Evolutionary conservation across 1,284 basidiomycete genomes (phyloP), one percentile per base, ranked within the genome.

Genomic region (Pseudozyma tsukubaensis): DNA sequence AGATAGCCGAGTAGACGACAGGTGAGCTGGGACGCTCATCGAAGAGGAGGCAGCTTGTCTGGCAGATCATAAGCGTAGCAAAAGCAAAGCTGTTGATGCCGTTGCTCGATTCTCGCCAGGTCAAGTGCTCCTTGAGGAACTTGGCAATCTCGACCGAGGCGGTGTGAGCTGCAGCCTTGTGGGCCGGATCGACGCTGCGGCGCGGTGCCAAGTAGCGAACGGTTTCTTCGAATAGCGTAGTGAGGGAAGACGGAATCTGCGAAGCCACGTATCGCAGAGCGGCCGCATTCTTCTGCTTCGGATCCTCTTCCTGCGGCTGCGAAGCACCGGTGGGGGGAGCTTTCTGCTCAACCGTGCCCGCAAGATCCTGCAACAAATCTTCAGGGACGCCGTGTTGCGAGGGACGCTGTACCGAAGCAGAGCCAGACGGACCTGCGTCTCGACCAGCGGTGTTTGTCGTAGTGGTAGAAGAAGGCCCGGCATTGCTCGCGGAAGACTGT

Each of bases 161-260:
- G 12, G 89, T 88, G 12, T 87, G 80, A 11, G 95, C 92, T 78
- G 94, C 92, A 77, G 90, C 90, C 85, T 90, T 92, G 84, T 96
- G 94, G 4, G 88, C 81, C 0, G 89, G 76, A 79, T 99, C 96
- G 14, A 90, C 75, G 34, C 91, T 89, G 62, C 95, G 89, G 29
- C 91, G 91, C 80, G 93, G 90, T 12, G 86, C 84, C 83, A 97
- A 91, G 82, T 97, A 88, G 83, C 94, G 92, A 68, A 94, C 91
- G 66, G 94, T 90, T 16, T 94, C 91, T 88, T 93, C 92, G 86
- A 97, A 94, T 84, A 98, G 92, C 5, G 93, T 91, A 1, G 90
- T 90, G 61, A 96, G 86, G 4, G 91, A 88, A 32, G 88, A 90
- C 0, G 94, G 93, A 57, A 96, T 88, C 47, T 92, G 90, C 63